Conservation (phyloP, 495 filamentous ascomycete genomes). For the Talaromyces wortmannii region DNA sequence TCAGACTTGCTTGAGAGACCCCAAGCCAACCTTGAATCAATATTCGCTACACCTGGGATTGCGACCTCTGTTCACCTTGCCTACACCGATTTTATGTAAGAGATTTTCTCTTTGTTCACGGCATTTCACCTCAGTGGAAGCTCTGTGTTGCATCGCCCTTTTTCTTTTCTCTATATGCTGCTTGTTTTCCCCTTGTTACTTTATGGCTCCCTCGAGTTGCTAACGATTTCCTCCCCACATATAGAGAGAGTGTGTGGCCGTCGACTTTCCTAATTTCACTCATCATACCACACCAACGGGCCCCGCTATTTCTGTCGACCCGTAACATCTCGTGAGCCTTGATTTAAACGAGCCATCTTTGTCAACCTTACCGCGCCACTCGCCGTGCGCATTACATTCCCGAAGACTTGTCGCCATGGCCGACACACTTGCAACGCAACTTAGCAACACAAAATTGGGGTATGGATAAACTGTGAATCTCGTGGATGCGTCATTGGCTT, state of each 20-base stretch:
- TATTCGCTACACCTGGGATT: background rate
- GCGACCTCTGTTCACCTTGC: background rate
- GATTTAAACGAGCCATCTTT: background rate
- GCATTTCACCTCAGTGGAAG: no score
- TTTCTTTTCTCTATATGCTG: no score
- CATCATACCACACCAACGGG: background rate
- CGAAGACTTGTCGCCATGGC: constrained; percentile 36
- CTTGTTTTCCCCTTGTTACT: no score
- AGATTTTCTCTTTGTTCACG: background rate
- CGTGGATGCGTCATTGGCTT: constrained; percentile 7
- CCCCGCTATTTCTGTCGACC: background rate
- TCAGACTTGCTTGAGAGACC: background rate
- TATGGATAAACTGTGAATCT: constrained; percentile 25
- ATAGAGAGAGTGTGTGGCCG: background rate
- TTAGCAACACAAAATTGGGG: constrained; percentile 66
- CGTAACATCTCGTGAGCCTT: background rate
- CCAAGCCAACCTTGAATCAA: background rate
- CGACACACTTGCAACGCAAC: constrained; percentile 58
- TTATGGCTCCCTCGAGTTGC: no score
- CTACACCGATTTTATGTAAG: background rate
- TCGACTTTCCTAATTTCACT: background rate
- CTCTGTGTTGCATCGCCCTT: no score
- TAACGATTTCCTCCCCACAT: no score
- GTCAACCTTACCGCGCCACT: background rate
- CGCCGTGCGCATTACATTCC: background rate